Conservation (phyloP, 2,329 filamentous ascomycete species). For the Magnaporthiopsis rhizophila region DNA sequence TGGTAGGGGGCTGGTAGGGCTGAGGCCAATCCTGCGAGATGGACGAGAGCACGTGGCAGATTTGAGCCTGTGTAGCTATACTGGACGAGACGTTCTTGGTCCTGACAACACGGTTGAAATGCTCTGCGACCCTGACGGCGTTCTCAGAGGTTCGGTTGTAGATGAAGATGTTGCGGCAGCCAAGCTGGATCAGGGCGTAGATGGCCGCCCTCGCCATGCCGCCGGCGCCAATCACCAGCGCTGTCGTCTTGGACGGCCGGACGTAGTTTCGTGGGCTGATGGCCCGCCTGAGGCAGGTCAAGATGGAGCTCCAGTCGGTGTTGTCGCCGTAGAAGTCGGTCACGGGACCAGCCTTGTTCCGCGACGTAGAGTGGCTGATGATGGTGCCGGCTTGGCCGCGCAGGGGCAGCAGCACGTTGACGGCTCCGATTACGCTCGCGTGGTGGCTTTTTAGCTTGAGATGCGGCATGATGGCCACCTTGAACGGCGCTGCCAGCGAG, state of each 20-base stretch:
- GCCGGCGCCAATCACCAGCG: conserved; percentile 52
- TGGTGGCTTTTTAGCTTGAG: conserved; percentile 60
- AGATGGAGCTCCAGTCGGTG: conserved; percentile 31
- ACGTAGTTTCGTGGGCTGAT: conserved; percentile 59
- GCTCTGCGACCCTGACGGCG: conserved; percentile 53
- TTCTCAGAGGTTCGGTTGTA: conserved; percentile 58
- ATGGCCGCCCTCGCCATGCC: conserved; percentile 70
- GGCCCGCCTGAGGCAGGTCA: conserved; percentile 55
- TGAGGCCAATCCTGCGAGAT: conserved; percentile 56
- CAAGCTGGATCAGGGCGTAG: conserved; percentile 65
- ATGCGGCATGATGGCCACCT: conserved; percentile 57
- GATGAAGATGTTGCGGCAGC: conserved; percentile 65
- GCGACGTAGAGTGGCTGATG: conserved; percentile 47
- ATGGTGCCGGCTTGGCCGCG: conserved; percentile 41
- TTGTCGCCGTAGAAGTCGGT: conserved; percentile 55
- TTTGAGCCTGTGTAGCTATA: conserved; percentile 17
- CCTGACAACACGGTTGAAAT: conserved; percentile 52
- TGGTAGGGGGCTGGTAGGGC: conserved; percentile 54
- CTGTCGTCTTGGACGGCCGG: conserved; percentile 43
- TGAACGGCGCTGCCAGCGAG: conserved; percentile 61
- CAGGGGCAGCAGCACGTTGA: conserved; percentile 63
- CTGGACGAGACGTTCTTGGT: conserved; percentile 17
- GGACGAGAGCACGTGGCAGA: conserved; percentile 49
- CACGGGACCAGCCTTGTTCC: conserved; percentile 53
- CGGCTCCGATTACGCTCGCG: conserved; percentile 62